Conservation (phyloP, 345 rosid genomes). For the Populus simonii region DNA sequence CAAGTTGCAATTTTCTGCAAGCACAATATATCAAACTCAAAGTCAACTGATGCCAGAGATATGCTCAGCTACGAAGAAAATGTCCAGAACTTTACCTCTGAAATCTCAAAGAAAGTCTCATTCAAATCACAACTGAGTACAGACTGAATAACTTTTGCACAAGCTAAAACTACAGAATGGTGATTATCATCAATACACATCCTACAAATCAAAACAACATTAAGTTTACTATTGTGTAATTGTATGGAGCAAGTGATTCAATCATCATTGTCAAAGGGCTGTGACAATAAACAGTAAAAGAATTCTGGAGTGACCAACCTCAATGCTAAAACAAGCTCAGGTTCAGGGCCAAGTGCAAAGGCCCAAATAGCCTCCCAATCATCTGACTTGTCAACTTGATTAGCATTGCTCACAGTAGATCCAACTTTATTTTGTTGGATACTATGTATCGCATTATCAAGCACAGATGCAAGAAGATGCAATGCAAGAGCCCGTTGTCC, state of each 20-base stretch:
- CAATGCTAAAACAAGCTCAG: conserved; percentile 80
- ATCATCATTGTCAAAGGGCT: background rate
- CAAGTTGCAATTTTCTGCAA: conserved; percentile 50
- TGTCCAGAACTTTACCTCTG: conserved; percentile 55
- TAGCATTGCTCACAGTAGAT: conserved; percentile 19
- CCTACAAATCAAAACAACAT: conserved; percentile 42
- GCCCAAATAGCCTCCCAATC: conserved; percentile 98
- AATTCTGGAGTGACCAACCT: conserved; percentile 42
- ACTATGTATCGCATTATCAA: conserved; percentile 55
- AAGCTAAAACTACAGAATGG: conserved; percentile 66
- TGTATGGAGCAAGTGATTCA: background rate
- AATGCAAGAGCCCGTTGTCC: conserved; percentile 83
- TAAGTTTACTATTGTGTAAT: background rate
- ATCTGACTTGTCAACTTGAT: conserved; percentile 30
- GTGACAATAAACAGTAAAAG: conserved; percentile 1
- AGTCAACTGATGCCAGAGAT: conserved; percentile 8
- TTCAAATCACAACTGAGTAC: conserved; percentile 65
- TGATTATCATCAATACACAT: conserved; percentile 90
- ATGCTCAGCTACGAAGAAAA: background rate
- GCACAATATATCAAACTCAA: conserved; percentile 9
- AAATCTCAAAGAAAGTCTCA: conserved; percentile 54
- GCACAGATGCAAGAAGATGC: conserved; percentile 71
- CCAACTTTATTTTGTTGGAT: conserved; percentile 50
- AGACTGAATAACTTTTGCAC: conserved; percentile 63
- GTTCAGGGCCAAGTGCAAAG: conserved; percentile 90